Base-by-base conservation (phyloP, 2,329 filamentous ascomycete species). In the Albifimbria verrucaria region DNA sequence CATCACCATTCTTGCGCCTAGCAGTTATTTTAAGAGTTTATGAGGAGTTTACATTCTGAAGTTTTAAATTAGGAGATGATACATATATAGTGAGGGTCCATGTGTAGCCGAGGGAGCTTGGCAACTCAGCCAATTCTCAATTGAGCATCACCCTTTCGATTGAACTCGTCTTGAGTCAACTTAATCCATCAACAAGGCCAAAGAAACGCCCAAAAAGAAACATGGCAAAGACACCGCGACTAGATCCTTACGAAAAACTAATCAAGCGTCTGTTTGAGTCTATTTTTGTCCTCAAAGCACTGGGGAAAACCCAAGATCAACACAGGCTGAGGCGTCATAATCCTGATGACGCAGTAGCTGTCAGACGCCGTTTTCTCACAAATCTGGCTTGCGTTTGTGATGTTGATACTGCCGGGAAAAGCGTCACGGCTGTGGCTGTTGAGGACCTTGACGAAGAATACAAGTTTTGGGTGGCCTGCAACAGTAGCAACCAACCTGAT, bases 381-480 rank as follows among this genome's bases (percentile, higher is more conserved):
- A 70, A 71, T 24, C 59, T 80, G 2, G 67, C 74, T 9, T 77
- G 72, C 57, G 57, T 80, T 7, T 78, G 75, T 55, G 77, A 79
- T 51, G 70, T 70, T 47, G 56, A 64, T 0, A 79, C 77, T 55
- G 77, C 77, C 0, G 78, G 77, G 2, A 57, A 64, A 2, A 71
- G 71, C 0, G 73, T 71, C n/a, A 73, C 77, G 1, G 69, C 78
- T 0, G 70, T 80, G 23, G 76, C 68, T 0, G 57, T 78, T 1
- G 69, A 80, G 54, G 61, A 71, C 0, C 54, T 43, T 0, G 36
- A 58, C 1, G 52, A 68, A 0, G 56, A 58, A n/a, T 68, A 67
- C 49, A 62, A 67, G 2, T 76, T 77, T 39, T 79, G 76, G 72
- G 48, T 79, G 7, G 70, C 77, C 3, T 69, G 68, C 1, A 80